Evolutionary conservation across 371 early-diverging fungal species (phyloP).

Genomic region (Mucor lusitanicus): DNA sequence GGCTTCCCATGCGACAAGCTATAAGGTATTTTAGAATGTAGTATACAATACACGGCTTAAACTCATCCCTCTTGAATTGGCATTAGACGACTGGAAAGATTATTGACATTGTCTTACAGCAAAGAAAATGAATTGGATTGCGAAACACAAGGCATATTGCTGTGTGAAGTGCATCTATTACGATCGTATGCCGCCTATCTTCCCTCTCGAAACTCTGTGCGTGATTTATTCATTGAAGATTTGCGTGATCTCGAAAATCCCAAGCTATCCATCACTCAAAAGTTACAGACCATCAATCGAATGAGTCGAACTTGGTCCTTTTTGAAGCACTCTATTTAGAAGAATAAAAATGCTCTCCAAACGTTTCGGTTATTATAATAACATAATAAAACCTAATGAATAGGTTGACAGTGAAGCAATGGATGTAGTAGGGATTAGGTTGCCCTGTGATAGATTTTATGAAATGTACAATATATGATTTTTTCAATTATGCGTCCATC

Average conservation of each 20-base stretch:
- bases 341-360: too few relatives aligned
- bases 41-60: too few relatives aligned
- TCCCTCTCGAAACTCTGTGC: constrained; percentile 49
- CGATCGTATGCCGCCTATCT: constrained; percentile 49
- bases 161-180: constrained; percentile 67
- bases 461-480: too few relatives aligned
- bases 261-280: constrained; percentile 57
- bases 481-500: too few relatives aligned
- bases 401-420: too few relatives aligned
- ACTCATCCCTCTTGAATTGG: not conserved
- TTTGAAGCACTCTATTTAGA: constrained; percentile 5
- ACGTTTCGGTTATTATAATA: too few relatives aligned
- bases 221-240: constrained; percentile 69
- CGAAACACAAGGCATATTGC: constrained; percentile 68
- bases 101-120: constrained; percentile 22
- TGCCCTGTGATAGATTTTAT: too few relatives aligned
- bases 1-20: constrained; percentile 37
- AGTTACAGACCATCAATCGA: constrained; percentile 59
- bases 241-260: constrained; percentile 72
- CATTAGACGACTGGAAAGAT: constrained; percentile 53
- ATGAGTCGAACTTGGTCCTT: constrained; percentile 63
- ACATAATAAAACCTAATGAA: too few relatives aligned
- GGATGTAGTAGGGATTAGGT: too few relatives aligned
- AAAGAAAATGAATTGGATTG: constrained; percentile 39
- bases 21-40: constrained; percentile 23